Percentiles rank a stretch among this genome's conserved stretches.
phyloP scores from a whole-genome alignment of 2,329 filamentous ascomycete genomes.

The Verticillium albo-atrum region DNA sequence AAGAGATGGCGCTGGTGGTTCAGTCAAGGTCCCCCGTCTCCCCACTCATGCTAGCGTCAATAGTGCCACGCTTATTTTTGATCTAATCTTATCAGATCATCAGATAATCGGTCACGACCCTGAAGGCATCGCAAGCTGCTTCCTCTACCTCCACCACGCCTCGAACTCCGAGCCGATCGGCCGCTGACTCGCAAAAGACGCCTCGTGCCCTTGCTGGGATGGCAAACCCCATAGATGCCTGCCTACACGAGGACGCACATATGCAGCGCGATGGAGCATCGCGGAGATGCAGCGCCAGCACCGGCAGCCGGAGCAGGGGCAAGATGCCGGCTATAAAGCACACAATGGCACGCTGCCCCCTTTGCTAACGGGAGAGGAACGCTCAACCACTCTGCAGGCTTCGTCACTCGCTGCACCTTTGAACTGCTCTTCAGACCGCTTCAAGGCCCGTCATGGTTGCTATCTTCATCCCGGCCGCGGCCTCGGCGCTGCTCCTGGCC shows the following conservation, averaged over 20 bases:
- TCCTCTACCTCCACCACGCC: not conserved
- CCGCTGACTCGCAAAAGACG: not conserved
- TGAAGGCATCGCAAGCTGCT: not conserved
- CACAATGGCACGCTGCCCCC: not conserved
- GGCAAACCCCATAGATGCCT: not conserved
- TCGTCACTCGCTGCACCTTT: not conserved
- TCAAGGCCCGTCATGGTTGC: not conserved
- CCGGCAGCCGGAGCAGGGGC: not conserved
- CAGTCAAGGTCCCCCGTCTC: not conserved
- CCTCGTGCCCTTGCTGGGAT: not conserved
- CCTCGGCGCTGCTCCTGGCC: not conserved
- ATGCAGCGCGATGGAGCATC: not conserved
- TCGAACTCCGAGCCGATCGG: not conserved
- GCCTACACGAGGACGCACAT: not conserved
- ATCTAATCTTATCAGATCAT: not conserved
- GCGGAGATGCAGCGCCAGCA: not conserved
- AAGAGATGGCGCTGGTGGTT: too few relatives aligned
- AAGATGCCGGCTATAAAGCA: not conserved
- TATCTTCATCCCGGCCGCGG: not conserved
- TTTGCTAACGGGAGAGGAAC: too few relatives aligned
- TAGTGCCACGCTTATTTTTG: not conserved
- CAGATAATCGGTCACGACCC: not conserved
- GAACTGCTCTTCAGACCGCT: too few relatives aligned
- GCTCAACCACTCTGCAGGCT: not conserved
- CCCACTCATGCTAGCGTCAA: not conserved